Conservation (phyloP, 352 stramenopile species). For the Phytophthora tentaculata region DNA sequence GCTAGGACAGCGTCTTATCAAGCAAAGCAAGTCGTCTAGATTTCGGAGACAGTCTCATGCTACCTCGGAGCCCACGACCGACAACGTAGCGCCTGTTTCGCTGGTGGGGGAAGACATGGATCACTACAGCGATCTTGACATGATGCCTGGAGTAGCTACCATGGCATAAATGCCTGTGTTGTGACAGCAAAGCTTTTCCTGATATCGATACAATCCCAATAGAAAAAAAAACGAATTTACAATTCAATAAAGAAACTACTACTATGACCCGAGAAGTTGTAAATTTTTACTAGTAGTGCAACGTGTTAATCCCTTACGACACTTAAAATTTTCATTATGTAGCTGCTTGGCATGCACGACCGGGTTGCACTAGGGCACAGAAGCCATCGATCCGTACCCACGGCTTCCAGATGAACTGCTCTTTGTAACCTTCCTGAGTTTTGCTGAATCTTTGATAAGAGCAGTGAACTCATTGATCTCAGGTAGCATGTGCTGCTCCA, state of each 20-base stretch:
- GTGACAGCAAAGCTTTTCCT: too few relatives aligned
- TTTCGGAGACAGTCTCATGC: slow-evolving; percentile 25
- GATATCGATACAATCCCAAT: too few relatives aligned
- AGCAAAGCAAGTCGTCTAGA: slow-evolving; percentile 12
- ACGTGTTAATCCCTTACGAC: too few relatives aligned
- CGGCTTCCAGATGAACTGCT: slow-evolving; percentile 9
- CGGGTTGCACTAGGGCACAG: slow-evolving; percentile 6
- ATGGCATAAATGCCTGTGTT: slow-evolving; percentile 18
- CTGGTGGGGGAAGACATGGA: slow-evolving; percentile 13
- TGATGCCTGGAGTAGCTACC: slow-evolving; percentile 6
- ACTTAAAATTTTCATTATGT: too few relatives aligned
- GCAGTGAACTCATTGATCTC: slow-evolving; percentile 75
- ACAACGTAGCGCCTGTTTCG: slow-evolving; percentile 23
- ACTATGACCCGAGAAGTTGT: too few relatives aligned
- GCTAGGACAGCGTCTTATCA: slow-evolving; percentile 50
- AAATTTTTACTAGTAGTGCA: too few relatives aligned
- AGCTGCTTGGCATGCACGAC: too few relatives aligned
- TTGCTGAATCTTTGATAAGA: slow-evolving; percentile 39
- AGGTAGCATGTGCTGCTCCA: slow-evolving; percentile 53
- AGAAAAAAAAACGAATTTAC: too few relatives aligned
- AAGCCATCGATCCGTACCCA: slow-evolving; percentile 25
- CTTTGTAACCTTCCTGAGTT: not conserved
- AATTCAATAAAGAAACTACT: too few relatives aligned
- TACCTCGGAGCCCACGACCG: slow-evolving; percentile 3
- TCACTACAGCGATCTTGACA: slow-evolving; percentile 19